Base-by-base conservation (phyloP, 345 rosid species). In the Citrus cavaleriei region DNA sequence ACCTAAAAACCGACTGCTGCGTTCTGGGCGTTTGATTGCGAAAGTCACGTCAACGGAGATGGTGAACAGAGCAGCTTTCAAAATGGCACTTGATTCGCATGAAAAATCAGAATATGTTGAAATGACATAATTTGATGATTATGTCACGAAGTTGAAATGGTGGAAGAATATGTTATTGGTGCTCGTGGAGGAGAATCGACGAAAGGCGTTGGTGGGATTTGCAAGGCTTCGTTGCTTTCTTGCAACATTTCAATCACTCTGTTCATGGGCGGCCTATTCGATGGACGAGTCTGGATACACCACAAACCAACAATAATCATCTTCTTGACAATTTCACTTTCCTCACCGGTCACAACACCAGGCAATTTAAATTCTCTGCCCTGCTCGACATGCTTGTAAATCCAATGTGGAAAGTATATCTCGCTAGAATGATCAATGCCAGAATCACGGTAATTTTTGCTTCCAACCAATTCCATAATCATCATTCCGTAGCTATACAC, bases 401-500 rank as follows among this genome's bases (percentile, higher is more conserved):
- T 22, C 83, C 80, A 81, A 24, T 71, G 46, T 7, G 80, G 83
- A 77, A 81, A 81, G 42, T 81, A 76, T 18, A 46, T 54, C 49
- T 81, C 80, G 12, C 80, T 77, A 0, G 34, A 25, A 25, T 38
- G 8, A 5, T 24, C 57, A 16, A 38, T 66, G 7, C 25, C 71
- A 21, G 21, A 21, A 30, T 61, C 49, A 46, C 1, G 51, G 51
- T 46, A 12, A 46, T 46, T 46, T 46, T 46, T 46, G 21, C 59
- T 66, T 2, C 81, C 84, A 4, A 69, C 76, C 79, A 78, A 67
- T 42, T 77, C 84, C 10, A 72, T 4, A 16, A 84, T 10, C 83
- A 84, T 58, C 87, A 81, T 79, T 0, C 85, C 85, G 0, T 61
- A 84, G 13, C 84, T 82, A 7, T 82, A 85, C 0, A 80, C 88